These are phyloP conservation scores for Nemophila menziesii DNA, from an alignment of 257 asterid genomes.

Conservation along the genomic window DNA sequence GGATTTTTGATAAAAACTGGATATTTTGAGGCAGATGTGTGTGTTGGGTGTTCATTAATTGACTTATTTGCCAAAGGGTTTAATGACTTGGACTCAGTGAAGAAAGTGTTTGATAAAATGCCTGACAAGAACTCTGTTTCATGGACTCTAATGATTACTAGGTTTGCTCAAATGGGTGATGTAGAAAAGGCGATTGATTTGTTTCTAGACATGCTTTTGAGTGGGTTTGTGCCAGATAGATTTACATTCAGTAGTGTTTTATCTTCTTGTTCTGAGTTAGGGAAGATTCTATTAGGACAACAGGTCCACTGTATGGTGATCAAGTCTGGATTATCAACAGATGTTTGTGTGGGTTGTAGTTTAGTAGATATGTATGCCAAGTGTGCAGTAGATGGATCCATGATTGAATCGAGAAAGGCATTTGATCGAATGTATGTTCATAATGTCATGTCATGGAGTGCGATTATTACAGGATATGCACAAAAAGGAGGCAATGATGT, in stretches of 20 bases:
- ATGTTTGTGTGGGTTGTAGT: conserved; percentile 91
- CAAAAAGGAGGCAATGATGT: conserved; percentile 37
- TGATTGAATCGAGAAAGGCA: conserved; percentile 52
- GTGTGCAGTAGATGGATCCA: conserved; percentile 35
- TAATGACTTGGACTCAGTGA: conserved; percentile 46
- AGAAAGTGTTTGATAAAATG: conserved; percentile 69
- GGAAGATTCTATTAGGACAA: conserved; percentile 34
- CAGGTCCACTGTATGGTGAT: conserved; percentile 60
- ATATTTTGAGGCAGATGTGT: conserved; percentile 63
- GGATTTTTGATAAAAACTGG: conserved; percentile 65
- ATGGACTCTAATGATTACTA: conserved; percentile 86
- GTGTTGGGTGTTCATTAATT: conserved; percentile 80
- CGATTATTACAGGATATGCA: conserved; percentile 62
- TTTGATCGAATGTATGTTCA: conserved; percentile 67
- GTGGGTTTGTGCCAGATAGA: conserved; percentile 51
- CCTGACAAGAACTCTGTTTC: conserved; percentile 58
- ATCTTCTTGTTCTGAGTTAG: conserved; percentile 75
- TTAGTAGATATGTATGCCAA: conserved; percentile 83
- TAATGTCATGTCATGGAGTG: conserved; percentile 96
- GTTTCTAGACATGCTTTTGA: conserved; percentile 50
- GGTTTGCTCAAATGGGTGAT: conserved; percentile 49
- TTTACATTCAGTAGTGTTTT: conserved; percentile 69
- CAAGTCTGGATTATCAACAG: conserved; percentile 44
- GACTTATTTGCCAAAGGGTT: conserved; percentile 62
- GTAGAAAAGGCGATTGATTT: conserved; percentile 31